These are phyloP conservation scores for Yarrowia galli DNA, from an alignment of 1,139 yeast genomes.

Conservation along the genomic window DNA sequence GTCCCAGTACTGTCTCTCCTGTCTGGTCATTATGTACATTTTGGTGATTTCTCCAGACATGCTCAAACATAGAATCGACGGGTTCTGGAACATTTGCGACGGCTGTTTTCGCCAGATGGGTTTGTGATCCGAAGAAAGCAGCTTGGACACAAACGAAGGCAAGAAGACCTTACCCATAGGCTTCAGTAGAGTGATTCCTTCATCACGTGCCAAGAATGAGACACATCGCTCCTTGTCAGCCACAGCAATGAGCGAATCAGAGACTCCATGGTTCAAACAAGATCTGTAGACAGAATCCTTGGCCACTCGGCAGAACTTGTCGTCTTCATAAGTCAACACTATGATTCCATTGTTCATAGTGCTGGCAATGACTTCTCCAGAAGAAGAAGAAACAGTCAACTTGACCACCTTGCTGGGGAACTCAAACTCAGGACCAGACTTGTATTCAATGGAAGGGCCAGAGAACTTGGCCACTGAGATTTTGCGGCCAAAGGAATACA, in stretches of 20 bases:
- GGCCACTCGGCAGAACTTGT: constrained; percentile 4
- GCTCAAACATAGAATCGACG: constrained; percentile 19
- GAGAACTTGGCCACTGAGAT: constrained; percentile 8
- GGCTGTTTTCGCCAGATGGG: constrained; percentile 34
- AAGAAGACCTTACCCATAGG: constrained; percentile 25
- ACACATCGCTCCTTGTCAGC: constrained; percentile 37
- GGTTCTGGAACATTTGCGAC: constrained; percentile 8
- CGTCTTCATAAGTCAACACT: constrained; percentile 1
- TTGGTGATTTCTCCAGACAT: constrained; percentile 29
- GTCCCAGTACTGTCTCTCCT: constrained; percentile 19
- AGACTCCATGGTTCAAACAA: constrained; percentile 5
- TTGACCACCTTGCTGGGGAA: constrained; percentile 31
- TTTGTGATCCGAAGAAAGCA: background rate
- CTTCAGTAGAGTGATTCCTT: background rate
- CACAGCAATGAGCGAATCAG: constrained; percentile 4
- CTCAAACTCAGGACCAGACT: constrained; percentile 21
- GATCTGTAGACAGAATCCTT: constrained; percentile 28
- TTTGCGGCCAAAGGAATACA: constrained; percentile 8
- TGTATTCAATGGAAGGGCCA: constrained; percentile 30
- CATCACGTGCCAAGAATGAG: constrained; percentile 3
- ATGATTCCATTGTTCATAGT: constrained; percentile 29
- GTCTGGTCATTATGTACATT: constrained; percentile 23
- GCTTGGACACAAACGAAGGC: constrained; percentile 23
- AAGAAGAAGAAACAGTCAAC: background rate
- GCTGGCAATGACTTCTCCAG: constrained; percentile 14